Evolutionary conservation across 2,329 filamentous ascomycete species (phyloP), one percentile per base, ranked within the genome.

Genomic region (Clonostachys sp.): DNA sequence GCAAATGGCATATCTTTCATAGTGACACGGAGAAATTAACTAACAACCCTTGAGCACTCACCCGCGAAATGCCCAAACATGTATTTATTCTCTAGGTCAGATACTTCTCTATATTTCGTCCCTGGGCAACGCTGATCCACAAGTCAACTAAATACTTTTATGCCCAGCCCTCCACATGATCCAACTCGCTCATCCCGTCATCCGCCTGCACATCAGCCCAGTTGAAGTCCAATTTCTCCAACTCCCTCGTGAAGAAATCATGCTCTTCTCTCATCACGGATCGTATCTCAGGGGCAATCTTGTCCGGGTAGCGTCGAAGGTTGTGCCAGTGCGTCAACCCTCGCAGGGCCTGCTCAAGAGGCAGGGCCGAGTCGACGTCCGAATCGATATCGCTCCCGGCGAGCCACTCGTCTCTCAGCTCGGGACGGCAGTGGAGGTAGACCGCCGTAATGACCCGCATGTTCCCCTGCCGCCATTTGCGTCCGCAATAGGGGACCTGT

Each of bases 401-500:
- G 1, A 97, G 77, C 92, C 94, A 97, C 68, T 96, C 94, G 61
- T 99, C 94, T 33, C 92, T 80, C 42, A 99, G 76, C 64, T 97
- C 92, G 0, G 92, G 92, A 8, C 91, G 80, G 61, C 92, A 96
- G 68, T 96, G 89, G 44, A 99, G 75, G 66, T 96, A 99, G 2
- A 99, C 89, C 5, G 91, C 91, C 1, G 94, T 99, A 61, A 99
- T 99, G 60, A 97, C 91, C 47, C 92, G 88, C 94, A 99, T 99
- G 67, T 99, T 97, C 57, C 84, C 85, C 71, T 97, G 94, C 13
- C 94, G 85, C 94, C 94, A 99, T 71, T 99, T 99, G 41, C 94
- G 86, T 18, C 94, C 92, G 66, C 92, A 97, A 73, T 96, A 99
- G 1, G 94, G 94, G 5, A 99, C 94, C 67, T 99, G 94, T 51